Evolutionary conservation across 1,139 yeast genomes (phyloP).

Genomic region (Kodamaea fungicola): DNA sequence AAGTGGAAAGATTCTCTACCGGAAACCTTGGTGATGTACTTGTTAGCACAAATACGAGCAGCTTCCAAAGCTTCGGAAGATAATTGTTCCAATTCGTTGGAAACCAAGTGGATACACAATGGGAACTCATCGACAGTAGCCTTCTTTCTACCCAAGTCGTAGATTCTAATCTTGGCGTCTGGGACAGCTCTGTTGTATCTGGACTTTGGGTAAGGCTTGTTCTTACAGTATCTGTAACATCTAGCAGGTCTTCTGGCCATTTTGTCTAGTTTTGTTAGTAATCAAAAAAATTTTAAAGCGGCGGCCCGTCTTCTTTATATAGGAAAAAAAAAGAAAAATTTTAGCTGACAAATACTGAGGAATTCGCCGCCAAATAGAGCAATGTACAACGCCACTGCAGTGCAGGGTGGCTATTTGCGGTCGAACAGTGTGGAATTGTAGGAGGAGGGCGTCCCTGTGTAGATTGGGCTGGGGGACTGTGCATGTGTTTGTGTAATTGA

Average conservation of each 20-base stretch:
- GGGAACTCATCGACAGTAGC: constrained; percentile 99
- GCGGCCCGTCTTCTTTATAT: constrained; percentile 6
- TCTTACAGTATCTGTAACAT: constrained; percentile 99
- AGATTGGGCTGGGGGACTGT: too few relatives aligned
- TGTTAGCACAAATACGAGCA: constrained; percentile 99
- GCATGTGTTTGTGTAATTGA: neutral
- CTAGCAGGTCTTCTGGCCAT: constrained; percentile 99
- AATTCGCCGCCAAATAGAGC: neutral
- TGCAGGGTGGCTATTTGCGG: neutral
- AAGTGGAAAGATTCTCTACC: constrained; percentile 99
- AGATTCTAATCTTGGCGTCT: constrained; percentile 98
- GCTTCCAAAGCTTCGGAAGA: constrained; percentile 99
- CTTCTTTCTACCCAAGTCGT: constrained; percentile 99
- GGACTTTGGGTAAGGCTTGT: constrained; percentile 99
- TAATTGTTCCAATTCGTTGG: constrained; percentile 98
- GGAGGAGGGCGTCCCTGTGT: too few relatives aligned
- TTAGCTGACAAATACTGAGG: constrained; percentile 9
- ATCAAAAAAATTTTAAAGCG: constrained; percentile 1
- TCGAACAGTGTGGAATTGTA: neutral
- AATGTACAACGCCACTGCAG: too few relatives aligned
- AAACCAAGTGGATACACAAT: constrained; percentile 97
- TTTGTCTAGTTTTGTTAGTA: constrained; percentile 50
- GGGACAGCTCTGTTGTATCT: constrained; percentile 99
- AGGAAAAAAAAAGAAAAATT: constrained; percentile 7
- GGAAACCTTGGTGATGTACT: constrained; percentile 94